Evolutionary conservation across 495 filamentous ascomycete genomes (phyloP), one percentile per base, ranked within the genome.

Genomic region (Tuber microsphaerosporum): DNA sequence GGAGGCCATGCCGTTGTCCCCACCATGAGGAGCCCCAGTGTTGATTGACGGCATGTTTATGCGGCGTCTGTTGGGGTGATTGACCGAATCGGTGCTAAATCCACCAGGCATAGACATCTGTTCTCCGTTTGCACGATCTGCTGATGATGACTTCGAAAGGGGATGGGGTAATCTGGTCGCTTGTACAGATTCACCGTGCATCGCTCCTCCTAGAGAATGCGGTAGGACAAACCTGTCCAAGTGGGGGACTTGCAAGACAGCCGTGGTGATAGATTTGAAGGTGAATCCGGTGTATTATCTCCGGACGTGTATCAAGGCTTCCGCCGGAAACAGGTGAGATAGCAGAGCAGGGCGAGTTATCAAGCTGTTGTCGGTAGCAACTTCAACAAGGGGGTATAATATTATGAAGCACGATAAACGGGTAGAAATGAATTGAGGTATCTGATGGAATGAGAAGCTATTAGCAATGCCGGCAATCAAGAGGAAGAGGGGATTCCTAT

Each of bases 31-130:
- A 72, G 75, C 87, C 83, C 81, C 88, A 17, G 95, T 98, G 83
- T 98, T 97, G 85, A 99, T 97, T 79, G 91, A 89, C 74, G 94
- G 93, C 83, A 98, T 92, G 86, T 96, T 97, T 43, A 88, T 89
- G 56, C 91, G 87, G 83, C 89, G 86, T 48, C 94, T 92, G 77
- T 91, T 88, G 82, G 94, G 92, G 77, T 94, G 89, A 80, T 97
- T 93, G 77, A 79, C 69, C 31, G 77, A 71, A 74, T 82, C 81
- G 16, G 80, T 69, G 61, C 81, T 81, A 70, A 77, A 82, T 70
- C 81, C 81, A 71, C 71, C 80, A 34, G 78, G 80, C 80, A 81
- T 81, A 89, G 90, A 82, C 93, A 94, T 75, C 92, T 91, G 80
- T 88, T 88, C 77, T 91, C 85, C 75, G 85, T 88, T 73, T 84